phyloP scores from a whole-genome alignment of 1,284 basidiomycete species.

The Ustilago xerochloae region DNA sequence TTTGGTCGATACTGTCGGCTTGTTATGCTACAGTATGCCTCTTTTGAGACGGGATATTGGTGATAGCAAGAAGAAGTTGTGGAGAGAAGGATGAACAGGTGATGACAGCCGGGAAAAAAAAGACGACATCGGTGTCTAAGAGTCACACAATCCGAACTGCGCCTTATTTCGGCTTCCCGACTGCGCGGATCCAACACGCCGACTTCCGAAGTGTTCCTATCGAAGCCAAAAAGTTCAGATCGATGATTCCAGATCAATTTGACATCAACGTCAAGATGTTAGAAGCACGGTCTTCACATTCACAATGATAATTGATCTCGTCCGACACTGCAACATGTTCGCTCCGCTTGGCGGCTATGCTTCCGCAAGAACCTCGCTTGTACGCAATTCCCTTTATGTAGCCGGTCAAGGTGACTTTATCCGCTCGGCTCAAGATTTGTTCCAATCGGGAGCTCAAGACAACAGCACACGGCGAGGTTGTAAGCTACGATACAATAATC shows the following conservation, averaged over 20 bases:
- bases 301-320: not conserved
- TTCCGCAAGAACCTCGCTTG: not conserved
- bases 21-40: not conserved
- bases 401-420: not conserved
- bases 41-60: not conserved
- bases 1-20: not conserved
- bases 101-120: not conserved
- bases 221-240: not conserved
- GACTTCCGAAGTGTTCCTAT: conserved; percentile 9
- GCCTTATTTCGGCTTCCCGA: conserved; percentile 22
- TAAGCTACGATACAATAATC: too few relatives aligned
- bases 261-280: not conserved
- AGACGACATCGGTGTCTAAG: conserved; percentile 8
- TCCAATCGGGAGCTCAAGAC: not conserved
- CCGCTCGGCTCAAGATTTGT: not conserved
- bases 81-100: too few relatives aligned
- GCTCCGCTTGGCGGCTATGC: not conserved
- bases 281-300: not conserved
- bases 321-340: not conserved
- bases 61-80: not conserved
- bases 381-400: not conserved
- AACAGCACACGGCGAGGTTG: not conserved
- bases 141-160: conserved; percentile 28
- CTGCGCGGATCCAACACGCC: not conserved
- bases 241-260: not conserved